phyloP scores from a whole-genome alignment of 345 rosid genomes.

The Hypericum androsaemum region DNA sequence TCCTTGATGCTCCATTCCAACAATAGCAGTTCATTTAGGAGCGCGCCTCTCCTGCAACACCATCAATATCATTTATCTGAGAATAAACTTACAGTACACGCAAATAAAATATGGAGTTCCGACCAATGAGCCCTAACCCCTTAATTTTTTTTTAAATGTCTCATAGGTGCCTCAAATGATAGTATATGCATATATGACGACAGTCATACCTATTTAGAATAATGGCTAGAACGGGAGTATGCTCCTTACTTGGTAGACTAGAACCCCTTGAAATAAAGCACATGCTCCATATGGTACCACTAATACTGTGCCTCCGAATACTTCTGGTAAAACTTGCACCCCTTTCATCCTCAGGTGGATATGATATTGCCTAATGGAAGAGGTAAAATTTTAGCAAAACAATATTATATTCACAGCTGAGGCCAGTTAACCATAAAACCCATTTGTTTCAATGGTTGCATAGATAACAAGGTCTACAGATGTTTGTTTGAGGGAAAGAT shows the following conservation, averaged over 20 bases:
- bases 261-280: constrained; percentile 66
- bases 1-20: constrained; percentile 62
- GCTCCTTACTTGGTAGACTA: constrained; percentile 46
- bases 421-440: neutral
- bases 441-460: neutral
- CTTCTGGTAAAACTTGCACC: constrained; percentile 30
- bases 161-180: constrained; percentile 13
- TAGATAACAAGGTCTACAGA: neutral
- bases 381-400: constrained; percentile 17
- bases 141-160: no score
- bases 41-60: constrained; percentile 55
- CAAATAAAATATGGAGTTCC: constrained; percentile 6
- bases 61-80: constrained; percentile 15
- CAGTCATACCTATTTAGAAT: constrained; percentile 69
- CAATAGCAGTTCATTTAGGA: constrained; percentile 56
- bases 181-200: constrained; percentile 15
- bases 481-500: constrained; percentile 10
- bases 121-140: neutral
- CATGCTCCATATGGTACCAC: constrained; percentile 98
- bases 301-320: constrained; percentile 26
- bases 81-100: constrained; percentile 14
- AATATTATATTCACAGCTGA: constrained; percentile 7
- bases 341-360: constrained; percentile 64
- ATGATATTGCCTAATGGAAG: constrained; percentile 40
- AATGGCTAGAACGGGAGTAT: constrained; percentile 76